Percentiles rank a stretch among this genome's conserved stretches.
These are phyloP conservation scores for Colletotrichum navitas DNA, from an alignment of 2,329 filamentous ascomycete species.

Conservation along the genomic window DNA sequence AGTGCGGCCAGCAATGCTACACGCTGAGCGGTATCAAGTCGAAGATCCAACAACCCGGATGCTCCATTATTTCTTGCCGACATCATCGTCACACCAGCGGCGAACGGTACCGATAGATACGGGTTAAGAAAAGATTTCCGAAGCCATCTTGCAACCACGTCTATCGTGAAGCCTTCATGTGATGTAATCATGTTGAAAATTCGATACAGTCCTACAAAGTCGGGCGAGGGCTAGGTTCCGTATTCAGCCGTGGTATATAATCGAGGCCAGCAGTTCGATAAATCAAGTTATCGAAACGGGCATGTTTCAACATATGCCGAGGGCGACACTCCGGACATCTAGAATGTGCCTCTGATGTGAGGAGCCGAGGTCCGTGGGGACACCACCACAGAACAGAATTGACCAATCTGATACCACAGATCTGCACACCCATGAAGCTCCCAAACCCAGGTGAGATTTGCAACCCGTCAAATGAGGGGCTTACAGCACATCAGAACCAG, in stretches of 20 bases:
- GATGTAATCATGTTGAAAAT: conserved; percentile 14
- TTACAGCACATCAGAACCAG: background rate
- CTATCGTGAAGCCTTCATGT: conserved; percentile 47
- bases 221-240: too few relatives aligned
- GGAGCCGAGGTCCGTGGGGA: conserved; percentile 23
- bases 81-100: conserved; percentile 33
- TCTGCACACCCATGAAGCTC: conserved; percentile 11
- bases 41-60: conserved; percentile 8
- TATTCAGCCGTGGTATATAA: background rate
- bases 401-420: conserved; percentile 10
- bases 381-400: conserved; percentile 3
- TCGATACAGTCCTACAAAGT: too few relatives aligned
- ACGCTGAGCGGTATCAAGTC: conserved; percentile 6
- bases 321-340: conserved; percentile 1
- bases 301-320: conserved; percentile 33
- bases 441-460: conserved; percentile 8
- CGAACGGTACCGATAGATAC: conserved; percentile 40
- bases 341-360: background rate
- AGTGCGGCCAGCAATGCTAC: conserved; percentile 37
- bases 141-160: conserved; percentile 42
- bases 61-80: conserved; percentile 20
- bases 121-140: conserved; percentile 45
- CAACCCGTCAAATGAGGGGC: conserved; percentile 20
- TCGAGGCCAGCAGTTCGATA: background rate
- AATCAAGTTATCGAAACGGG: conserved; percentile 24